These are phyloP conservation scores for Leccinum subtestaceum DNA, from an alignment of 768 basidiomycete species.

Conservation along the genomic window DNA sequence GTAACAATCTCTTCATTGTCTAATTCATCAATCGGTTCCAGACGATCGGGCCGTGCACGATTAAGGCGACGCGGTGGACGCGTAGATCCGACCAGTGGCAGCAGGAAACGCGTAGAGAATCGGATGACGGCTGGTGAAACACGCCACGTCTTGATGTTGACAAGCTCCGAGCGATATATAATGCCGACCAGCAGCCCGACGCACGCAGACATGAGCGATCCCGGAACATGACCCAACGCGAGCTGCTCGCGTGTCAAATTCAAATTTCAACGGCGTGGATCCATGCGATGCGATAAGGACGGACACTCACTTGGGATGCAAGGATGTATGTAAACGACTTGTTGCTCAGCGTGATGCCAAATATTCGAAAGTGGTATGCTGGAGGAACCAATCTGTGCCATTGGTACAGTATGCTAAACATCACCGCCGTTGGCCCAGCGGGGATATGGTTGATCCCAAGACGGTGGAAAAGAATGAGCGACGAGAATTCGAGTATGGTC, in stretches of 20 bases:
- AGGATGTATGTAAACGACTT: slow-evolving; percentile 73
- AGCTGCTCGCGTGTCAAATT: slow-evolving; percentile 44
- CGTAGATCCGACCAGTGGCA: slow-evolving; percentile 66
- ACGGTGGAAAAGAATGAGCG: slow-evolving; percentile 62
- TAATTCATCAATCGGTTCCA: slow-evolving; percentile 15
- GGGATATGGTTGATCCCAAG: slow-evolving; percentile 72
- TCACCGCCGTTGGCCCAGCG: slow-evolving; percentile 68
- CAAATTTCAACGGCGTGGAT: neutral
- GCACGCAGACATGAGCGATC: slow-evolving; percentile 57
- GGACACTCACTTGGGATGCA: slow-evolving; percentile 59
- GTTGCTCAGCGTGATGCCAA: slow-evolving; percentile 71
- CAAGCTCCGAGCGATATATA: slow-evolving; percentile 80
- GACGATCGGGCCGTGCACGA: slow-evolving; percentile 67
- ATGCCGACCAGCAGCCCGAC: slow-evolving; percentile 71
- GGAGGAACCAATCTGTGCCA: slow-evolving; percentile 75
- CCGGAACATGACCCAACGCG: slow-evolving; percentile 62
- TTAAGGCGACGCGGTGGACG: slow-evolving; percentile 64
- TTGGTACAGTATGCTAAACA: slow-evolving; percentile 84
- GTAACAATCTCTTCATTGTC: slow-evolving; percentile 62
- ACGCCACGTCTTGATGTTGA: slow-evolving; percentile 77
- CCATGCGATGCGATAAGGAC: neutral
- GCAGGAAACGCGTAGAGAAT: slow-evolving; percentile 55
- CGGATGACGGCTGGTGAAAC: slow-evolving; percentile 57
- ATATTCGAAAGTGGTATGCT: slow-evolving; percentile 72
- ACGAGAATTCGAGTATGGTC: slow-evolving; percentile 63